Conservation (phyloP, 164 flowering plant genomes). For the Stephania cephalantha region DNA sequence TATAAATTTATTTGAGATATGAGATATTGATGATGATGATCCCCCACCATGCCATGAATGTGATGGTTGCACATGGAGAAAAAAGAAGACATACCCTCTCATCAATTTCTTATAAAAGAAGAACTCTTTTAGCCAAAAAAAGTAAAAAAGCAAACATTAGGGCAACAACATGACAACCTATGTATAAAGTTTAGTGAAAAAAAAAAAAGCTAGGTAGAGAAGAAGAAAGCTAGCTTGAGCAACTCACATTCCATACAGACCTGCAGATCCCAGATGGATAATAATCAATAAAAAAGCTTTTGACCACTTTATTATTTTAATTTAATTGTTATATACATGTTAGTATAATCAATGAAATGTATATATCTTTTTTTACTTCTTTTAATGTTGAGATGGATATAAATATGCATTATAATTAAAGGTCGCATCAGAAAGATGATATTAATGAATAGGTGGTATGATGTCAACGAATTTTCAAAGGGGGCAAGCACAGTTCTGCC, state of each 20-base stretch:
- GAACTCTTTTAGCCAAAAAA: background rate
- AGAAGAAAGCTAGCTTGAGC: background rate
- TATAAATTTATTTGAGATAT: slow-evolving; percentile 10
- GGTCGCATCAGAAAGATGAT: background rate
- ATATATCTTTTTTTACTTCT: background rate
- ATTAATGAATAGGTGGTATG: slow-evolving; percentile 1
- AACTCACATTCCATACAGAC: background rate
- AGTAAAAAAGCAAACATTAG: background rate
- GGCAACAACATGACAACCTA: no score
- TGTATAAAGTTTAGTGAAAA: background rate
- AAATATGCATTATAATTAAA: no score
- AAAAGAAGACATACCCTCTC: background rate
- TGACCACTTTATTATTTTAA: background rate
- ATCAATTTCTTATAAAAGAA: background rate
- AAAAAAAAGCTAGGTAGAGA: background rate
- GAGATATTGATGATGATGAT: slow-evolving; percentile 14
- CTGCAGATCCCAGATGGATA: slow-evolving; percentile 1
- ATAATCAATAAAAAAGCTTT: background rate
- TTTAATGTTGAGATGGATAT: background rate
- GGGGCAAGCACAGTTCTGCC: slow-evolving; percentile 1
- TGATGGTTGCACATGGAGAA: slow-evolving; percentile 49
- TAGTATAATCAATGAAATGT: background rate
- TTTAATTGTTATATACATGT: background rate
- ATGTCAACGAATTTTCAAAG: slow-evolving; percentile 2
- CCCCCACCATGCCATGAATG: slow-evolving; percentile 30